Base-by-base conservation (phyloP, 2,329 filamentous ascomycete genomes). In the Sporothrix dimorphospora region DNA sequence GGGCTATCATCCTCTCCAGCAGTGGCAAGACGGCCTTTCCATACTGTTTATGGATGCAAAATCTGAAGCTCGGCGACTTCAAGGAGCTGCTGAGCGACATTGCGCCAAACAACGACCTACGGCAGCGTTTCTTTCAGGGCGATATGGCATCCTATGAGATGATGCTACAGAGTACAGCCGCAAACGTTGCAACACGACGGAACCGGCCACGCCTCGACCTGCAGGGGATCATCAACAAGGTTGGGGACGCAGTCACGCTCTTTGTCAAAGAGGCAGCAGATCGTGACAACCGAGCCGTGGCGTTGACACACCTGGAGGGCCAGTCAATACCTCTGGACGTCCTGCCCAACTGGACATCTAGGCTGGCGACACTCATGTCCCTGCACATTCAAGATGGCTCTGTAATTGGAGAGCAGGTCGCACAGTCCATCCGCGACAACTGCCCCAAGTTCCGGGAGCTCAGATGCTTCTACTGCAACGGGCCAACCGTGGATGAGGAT, bases 31-130 rank as follows among this genome's bases (percentile, higher is more conserved):
- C 91, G 0, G 81, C 88, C 21, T 91, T 89, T 74, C 90, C 91
- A 0, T 94, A 94, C 78, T 91, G 88, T 76, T 84, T 87, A 49
- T 92, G 91, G 79, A 87, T 93, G 71, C 88, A 86, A 71, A 83
- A 85, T 34, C 82, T 94, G 49, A 88, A 91, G 75, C 84, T 93
- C 11, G 83, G 88, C 70, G 88, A 91, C 77, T 82, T 93, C 0
- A 80, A 82, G 12, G 81, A 88, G 53, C 82, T 92, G 27, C 82
- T 93, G 1, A 84, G 87, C 11, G 87, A 90, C 72, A 82, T 86
- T 47, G 73, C 74, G 9, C 77, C 78, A 38, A 77, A 80, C 34
- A 72, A 73, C 0, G 55, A 69, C 3, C 73, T 80, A 42, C 76
- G 79, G 16, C 72, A 79, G 1, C 75, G 68, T 9, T 84, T 86